phyloP scores from a whole-genome alignment of 2,329 filamentous ascomycete genomes.

The Coleophoma cylindrospora region DNA sequence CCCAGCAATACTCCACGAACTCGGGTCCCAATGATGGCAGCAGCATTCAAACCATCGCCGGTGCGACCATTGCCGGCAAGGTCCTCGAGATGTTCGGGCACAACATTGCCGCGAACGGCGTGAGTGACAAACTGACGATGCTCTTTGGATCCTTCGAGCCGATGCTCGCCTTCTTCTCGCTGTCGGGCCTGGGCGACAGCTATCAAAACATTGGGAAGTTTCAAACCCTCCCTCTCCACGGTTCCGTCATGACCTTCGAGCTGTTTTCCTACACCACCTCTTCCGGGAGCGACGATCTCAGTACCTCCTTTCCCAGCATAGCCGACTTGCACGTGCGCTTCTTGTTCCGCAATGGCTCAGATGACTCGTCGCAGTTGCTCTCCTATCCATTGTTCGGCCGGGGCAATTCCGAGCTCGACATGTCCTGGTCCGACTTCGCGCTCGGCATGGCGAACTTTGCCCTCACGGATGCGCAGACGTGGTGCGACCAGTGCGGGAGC shows the following conservation, averaged over 20 bases:
- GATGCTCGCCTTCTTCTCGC: conserved; percentile 48
- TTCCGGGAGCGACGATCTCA: conserved; percentile 12
- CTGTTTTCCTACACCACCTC: conserved; percentile 34
- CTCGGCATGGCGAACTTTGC: conserved; percentile 15
- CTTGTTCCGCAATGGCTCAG: conserved; percentile 45
- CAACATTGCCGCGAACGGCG: conserved; percentile 34
- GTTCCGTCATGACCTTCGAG: conserved; percentile 73
- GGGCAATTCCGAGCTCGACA: conserved; percentile 18
- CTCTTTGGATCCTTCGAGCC: conserved; percentile 50
- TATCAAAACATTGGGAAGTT: conserved; percentile 42
- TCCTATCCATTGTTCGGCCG: conserved; percentile 26
- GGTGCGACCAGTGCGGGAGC: conserved; percentile 20
- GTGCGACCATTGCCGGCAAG: conserved; percentile 43
- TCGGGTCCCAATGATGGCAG: conserved; percentile 49
- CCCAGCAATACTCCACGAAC: conserved; percentile 58
- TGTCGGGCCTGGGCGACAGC: conserved; percentile 37
- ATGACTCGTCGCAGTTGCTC: conserved; percentile 25
- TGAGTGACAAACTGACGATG: conserved; percentile 42
- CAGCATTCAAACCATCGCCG: conserved; percentile 42
- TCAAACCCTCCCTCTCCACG: conserved; percentile 55
- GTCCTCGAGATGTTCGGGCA: conserved; percentile 37
- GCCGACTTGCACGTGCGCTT: conserved; percentile 48
- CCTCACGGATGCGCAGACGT: conserved; percentile 14
- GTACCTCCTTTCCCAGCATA: conserved; percentile 8
- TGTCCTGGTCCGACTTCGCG: conserved; percentile 23